Evolutionary conservation across 805 yeast genomes (phyloP).

Genomic region (Hanseniaspora thailandica): DNA sequence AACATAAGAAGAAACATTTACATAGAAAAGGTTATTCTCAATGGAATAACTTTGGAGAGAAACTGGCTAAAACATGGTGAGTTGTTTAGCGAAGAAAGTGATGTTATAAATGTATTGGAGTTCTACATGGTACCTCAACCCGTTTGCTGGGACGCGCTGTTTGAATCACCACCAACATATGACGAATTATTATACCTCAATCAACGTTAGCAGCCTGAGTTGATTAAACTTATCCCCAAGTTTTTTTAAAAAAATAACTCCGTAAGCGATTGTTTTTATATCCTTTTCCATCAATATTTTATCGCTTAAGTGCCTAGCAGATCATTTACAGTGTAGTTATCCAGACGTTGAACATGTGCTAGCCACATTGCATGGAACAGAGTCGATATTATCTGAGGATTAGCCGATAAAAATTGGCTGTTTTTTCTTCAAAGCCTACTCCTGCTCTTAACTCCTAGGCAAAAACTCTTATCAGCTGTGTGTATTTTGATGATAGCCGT

Average conservation of each 20-base stretch:
- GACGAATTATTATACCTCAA: constrained; percentile 18
- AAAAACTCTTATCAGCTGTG: not conserved
- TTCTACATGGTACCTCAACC: constrained; percentile 18
- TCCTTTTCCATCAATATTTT: too few species aligned
- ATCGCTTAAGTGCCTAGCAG: not conserved
- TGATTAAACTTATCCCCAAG: not conserved
- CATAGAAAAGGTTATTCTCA: constrained; percentile 26
- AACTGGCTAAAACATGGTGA: constrained; percentile 30
- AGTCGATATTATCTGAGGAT: not conserved
- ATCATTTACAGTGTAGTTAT: not conserved
- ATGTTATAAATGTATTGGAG: constrained; percentile 4
- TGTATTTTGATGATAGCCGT: not conserved
- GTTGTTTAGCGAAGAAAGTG: constrained; percentile 26
- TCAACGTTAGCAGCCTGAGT: not conserved
- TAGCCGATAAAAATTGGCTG: not conserved
- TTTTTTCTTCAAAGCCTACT: not conserved
- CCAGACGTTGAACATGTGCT: not conserved
- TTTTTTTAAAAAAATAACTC: too few species aligned
- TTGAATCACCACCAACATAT: constrained; percentile 25
- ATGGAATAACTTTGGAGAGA: constrained; percentile 24
- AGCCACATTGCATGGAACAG: not conserved
- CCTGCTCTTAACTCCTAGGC: not conserved
- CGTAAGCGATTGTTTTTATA: not conserved
- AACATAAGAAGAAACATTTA: constrained; percentile 21
- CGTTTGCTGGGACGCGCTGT: constrained; percentile 23